These are phyloP conservation scores for Acanthamoeba healyi DNA, from an alignment of 208 protist genomes.

Conservation along the genomic window DNA sequence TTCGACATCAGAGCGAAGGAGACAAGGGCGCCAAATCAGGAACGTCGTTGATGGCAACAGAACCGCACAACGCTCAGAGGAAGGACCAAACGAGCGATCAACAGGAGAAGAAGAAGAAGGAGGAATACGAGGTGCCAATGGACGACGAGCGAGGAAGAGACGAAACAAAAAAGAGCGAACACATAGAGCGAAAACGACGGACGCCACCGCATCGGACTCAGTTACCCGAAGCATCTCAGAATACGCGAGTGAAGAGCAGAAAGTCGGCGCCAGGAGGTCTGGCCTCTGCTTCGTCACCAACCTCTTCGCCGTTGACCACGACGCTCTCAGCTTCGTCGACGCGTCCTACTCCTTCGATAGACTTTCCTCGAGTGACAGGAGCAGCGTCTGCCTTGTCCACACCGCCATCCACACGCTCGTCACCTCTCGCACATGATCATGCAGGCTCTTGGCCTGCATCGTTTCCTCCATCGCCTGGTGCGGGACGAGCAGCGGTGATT, in stretches of 20 bases:
- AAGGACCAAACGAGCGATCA: not conserved
- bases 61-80: too few species aligned
- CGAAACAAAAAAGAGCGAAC: not conserved
- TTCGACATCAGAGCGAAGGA: too few species aligned
- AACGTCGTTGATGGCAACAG: too few species aligned
- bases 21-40: too few species aligned
- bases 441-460: too few species aligned
- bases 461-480: too few species aligned
- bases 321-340: too few species aligned
- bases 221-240: not conserved
- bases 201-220: not conserved
- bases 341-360: not conserved
- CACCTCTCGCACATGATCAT: too few species aligned
- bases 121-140: not conserved
- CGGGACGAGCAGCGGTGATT: too few species aligned
- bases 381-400: not conserved
- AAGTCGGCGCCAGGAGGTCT: not conserved
- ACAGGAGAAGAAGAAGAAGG: not conserved
- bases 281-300: too few species aligned
- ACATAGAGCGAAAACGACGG: not conserved
- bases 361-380: not conserved
- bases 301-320: not conserved
- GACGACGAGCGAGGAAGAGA: not conserved
- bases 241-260: not conserved
- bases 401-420: not conserved